Percentiles rank a stretch among this genome's conserved stretches.
Evolutionary conservation across 139 green algal species (phyloP).

Genomic region (Haematococcus sp.): DNA sequence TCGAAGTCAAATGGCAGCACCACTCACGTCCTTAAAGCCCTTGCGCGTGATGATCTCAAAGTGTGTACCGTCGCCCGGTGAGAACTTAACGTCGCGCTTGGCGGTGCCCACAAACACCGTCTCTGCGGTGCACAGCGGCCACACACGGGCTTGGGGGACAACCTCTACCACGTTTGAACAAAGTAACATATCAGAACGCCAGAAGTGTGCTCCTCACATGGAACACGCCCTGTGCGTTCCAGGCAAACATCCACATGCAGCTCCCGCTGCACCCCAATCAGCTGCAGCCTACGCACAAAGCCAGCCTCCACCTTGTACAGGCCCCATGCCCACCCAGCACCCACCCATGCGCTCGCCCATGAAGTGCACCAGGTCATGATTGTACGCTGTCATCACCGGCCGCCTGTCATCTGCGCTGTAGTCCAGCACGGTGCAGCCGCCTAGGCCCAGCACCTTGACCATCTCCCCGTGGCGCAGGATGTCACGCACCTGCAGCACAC

Average conservation of each 20-base stretch:
- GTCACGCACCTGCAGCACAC: neutral
- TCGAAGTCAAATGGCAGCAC: too few species aligned
- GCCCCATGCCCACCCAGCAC: neutral
- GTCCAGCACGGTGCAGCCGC: conserved; percentile 4
- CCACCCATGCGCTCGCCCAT: conserved; percentile 7
- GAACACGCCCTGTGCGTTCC: too few species aligned
- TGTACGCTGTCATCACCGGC: neutral
- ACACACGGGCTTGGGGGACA: too few species aligned
- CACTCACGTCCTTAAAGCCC: conserved; percentile 12
- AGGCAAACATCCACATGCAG: too few species aligned
- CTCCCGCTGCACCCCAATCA: neutral
- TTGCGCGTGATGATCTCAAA: conserved; percentile 9
- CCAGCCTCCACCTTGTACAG: too few species aligned
- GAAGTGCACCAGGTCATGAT: conserved; percentile 22
- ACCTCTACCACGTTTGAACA: too few species aligned
- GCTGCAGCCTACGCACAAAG: neutral
- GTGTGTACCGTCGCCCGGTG: conserved; percentile 15
- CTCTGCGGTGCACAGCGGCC: too few species aligned
- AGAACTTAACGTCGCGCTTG: conserved; percentile 7
- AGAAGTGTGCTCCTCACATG: too few species aligned
- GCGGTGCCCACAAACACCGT: too few species aligned
- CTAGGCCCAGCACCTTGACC: conserved; percentile 12
- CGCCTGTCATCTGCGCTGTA: conserved; percentile 14
- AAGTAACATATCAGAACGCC: too few species aligned
- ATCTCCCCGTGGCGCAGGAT: conserved; percentile 1